Conservation (phyloP, 2,329 filamentous ascomycete genomes). For the Cordyceps pruinosa region DNA sequence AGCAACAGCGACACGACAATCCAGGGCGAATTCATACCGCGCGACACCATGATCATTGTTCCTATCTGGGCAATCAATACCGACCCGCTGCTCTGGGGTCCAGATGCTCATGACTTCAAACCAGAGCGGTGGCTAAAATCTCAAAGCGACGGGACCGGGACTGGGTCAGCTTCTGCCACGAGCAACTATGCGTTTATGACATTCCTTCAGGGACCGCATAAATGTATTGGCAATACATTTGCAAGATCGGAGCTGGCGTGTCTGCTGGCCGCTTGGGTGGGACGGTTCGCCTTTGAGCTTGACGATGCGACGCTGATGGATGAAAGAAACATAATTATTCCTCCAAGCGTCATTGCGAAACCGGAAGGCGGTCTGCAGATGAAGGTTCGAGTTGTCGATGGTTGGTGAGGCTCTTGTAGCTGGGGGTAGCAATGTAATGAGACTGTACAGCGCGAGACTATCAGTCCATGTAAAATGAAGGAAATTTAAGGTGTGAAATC, state of each 20-base stretch:
- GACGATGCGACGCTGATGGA: conserved; percentile 50
- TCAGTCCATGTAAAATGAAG: too few species aligned
- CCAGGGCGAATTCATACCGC: conserved; percentile 26
- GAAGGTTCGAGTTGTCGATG: conserved; percentile 8
- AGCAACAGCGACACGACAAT: conserved; percentile 25
- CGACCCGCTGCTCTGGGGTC: conserved; percentile 29
- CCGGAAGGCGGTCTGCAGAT: conserved; percentile 10
- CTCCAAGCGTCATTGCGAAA: neutral
- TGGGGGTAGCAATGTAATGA: too few species aligned
- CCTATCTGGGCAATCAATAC: conserved; percentile 24
- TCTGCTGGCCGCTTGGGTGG: conserved; percentile 69
- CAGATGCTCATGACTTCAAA: conserved; percentile 27
- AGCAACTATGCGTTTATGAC: conserved; percentile 74
- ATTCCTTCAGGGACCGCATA: conserved; percentile 78
- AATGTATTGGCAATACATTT: conserved; percentile 78
- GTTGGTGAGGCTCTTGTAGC: too few species aligned
- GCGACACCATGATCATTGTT: conserved; percentile 28
- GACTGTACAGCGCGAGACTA: too few species aligned
- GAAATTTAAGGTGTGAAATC: too few species aligned
- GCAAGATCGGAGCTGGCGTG: conserved; percentile 80
- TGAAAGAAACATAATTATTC: neutral
- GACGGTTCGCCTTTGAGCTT: conserved; percentile 61
- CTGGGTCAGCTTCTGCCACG: conserved; percentile 35
- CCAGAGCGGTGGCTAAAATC: conserved; percentile 30
- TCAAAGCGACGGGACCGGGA: conserved; percentile 13